These are phyloP conservation scores for Gelatoporia subvermispora DNA, from an alignment of 768 basidiomycete species.

Conservation along the genomic window DNA sequence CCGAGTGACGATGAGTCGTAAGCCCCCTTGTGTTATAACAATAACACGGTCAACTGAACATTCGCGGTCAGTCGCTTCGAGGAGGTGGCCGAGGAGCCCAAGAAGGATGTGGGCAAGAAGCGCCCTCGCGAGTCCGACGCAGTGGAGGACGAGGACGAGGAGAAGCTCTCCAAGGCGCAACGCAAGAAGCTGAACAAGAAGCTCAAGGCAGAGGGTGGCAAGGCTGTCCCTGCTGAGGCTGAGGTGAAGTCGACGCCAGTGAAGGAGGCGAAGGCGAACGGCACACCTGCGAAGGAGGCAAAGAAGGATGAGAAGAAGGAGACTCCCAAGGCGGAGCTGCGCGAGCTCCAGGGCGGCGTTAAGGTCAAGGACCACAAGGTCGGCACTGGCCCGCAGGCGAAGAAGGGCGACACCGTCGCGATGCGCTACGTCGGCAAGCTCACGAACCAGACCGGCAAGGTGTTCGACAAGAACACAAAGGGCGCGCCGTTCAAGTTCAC, in stretches of 20 bases:
- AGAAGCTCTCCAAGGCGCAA: conserved; percentile 45
- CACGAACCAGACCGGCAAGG: conserved; percentile 47
- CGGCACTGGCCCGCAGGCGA: conserved; percentile 83
- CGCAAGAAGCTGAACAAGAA: conserved; percentile 68
- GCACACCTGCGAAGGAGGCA: conserved; percentile 11
- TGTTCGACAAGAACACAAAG: conserved; percentile 78
- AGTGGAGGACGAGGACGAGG: conserved; percentile 32
- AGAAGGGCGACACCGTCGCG: conserved; percentile 74
- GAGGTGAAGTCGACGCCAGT: not conserved
- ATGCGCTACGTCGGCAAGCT: conserved; percentile 96
- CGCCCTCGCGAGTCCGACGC: conserved; percentile 65
- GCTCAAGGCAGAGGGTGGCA: conserved; percentile 57
- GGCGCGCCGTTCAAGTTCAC: conserved; percentile 85
- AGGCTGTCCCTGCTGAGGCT: conserved; percentile 26
- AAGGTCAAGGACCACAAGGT: conserved; percentile 71
- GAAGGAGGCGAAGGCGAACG: conserved; percentile 10
- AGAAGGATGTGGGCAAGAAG: conserved; percentile 39
- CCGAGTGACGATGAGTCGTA: conserved; percentile 36
- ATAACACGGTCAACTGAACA: no score
- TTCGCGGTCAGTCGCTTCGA: conserved; percentile 59
- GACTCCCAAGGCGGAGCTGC: conserved; percentile 19
- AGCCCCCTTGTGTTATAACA: conserved; percentile 23
- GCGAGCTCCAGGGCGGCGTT: conserved; percentile 44
- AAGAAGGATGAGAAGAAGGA: conserved; percentile 31
- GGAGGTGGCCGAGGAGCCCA: conserved; percentile 47